These are phyloP conservation scores for Wallacemonas sp. DNA, from an alignment of 208 protist species.

Conservation along the genomic window DNA sequence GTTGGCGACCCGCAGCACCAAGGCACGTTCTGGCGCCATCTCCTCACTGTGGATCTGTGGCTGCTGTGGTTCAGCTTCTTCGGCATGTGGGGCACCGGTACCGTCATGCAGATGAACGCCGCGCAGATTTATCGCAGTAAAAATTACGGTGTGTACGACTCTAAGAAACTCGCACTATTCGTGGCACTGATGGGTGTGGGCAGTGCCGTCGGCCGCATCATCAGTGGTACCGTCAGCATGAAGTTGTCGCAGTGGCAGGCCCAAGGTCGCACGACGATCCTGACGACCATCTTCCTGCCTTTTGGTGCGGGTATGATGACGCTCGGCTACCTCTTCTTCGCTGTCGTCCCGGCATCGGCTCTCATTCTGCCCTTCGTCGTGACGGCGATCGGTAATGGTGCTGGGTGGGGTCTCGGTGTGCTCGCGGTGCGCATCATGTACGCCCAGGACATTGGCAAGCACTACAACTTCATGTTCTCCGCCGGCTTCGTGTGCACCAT, in stretches of 20 bases:
- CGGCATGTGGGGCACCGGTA: slow-evolving; percentile 72
- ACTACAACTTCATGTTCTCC: slow-evolving; percentile 84
- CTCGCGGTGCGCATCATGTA: slow-evolving; percentile 66
- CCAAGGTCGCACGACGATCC: slow-evolving; percentile 28
- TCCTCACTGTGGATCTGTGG: slow-evolving; percentile 70
- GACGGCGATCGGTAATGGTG: slow-evolving; percentile 57
- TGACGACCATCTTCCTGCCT: slow-evolving; percentile 68
- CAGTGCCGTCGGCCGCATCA: slow-evolving; percentile 70
- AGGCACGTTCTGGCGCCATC: slow-evolving; percentile 65
- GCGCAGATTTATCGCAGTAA: slow-evolving; percentile 75
- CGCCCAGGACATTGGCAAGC: slow-evolving; percentile 74
- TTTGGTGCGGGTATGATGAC: slow-evolving; percentile 39
- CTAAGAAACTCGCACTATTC: slow-evolving; percentile 47
- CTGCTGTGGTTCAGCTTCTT: slow-evolving; percentile 71
- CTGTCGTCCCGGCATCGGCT: slow-evolving; percentile 42
- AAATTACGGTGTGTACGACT: slow-evolving; percentile 46
- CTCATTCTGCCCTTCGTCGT: slow-evolving; percentile 69
- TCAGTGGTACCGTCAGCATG: slow-evolving; percentile 58
- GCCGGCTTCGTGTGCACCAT: slow-evolving; percentile 70
- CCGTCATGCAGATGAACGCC: slow-evolving; percentile 76
- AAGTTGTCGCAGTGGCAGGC: slow-evolving; percentile 37
- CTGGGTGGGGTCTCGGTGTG: slow-evolving; percentile 60
- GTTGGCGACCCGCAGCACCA: slow-evolving; percentile 61
- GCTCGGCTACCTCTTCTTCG: slow-evolving; percentile 65
- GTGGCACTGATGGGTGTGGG: slow-evolving; percentile 70